These are phyloP conservation scores for Colletotrichum costaricense DNA, from an alignment of 2,329 filamentous ascomycete species.

Conservation along the genomic window DNA sequence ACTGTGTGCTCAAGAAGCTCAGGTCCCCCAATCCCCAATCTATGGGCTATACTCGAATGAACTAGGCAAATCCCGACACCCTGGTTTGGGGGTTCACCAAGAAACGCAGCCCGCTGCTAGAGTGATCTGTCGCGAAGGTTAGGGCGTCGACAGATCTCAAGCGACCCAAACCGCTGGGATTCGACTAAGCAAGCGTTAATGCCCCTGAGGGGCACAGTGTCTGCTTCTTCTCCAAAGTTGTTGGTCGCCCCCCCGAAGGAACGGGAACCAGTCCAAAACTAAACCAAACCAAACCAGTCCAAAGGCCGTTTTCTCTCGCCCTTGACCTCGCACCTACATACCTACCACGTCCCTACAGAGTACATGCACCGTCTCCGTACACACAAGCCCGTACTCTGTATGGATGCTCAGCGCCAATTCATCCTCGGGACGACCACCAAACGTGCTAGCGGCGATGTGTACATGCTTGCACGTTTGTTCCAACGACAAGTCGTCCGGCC, in stretches of 20 bases:
- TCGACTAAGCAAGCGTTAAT: constrained; percentile 37
- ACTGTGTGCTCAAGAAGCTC: constrained; percentile 1
- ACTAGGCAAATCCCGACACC: constrained; percentile 36
- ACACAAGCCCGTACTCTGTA: background rate
- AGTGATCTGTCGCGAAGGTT: constrained; percentile 37
- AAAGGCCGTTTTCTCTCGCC: constrained; percentile 19
- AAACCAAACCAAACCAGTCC: constrained; percentile 17
- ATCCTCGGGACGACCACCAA: constrained; percentile 18
- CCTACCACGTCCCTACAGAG: background rate
- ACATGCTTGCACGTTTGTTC: constrained; percentile 25
- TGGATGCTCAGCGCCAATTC: background rate
- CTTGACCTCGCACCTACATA: constrained; percentile 22
- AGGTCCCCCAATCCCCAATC: constrained; percentile 19
- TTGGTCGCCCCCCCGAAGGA: constrained; percentile 24
- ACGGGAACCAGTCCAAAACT: background rate
- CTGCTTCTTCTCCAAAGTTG: constrained; percentile 12
- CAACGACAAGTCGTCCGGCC: constrained; percentile 20
- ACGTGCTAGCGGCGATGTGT: constrained; percentile 6
- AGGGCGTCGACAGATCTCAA: constrained; percentile 38
- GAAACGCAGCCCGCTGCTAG: constrained; percentile 37
- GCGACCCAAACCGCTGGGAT: constrained; percentile 37
- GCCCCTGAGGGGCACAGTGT: constrained; percentile 37
- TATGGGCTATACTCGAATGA: constrained; percentile 27
- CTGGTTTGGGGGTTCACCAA: constrained; percentile 38
- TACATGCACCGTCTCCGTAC: background rate